Evolutionary conservation across 2,329 filamentous ascomycete genomes (phyloP).

Genomic region (Xylaria hypoxylon): DNA sequence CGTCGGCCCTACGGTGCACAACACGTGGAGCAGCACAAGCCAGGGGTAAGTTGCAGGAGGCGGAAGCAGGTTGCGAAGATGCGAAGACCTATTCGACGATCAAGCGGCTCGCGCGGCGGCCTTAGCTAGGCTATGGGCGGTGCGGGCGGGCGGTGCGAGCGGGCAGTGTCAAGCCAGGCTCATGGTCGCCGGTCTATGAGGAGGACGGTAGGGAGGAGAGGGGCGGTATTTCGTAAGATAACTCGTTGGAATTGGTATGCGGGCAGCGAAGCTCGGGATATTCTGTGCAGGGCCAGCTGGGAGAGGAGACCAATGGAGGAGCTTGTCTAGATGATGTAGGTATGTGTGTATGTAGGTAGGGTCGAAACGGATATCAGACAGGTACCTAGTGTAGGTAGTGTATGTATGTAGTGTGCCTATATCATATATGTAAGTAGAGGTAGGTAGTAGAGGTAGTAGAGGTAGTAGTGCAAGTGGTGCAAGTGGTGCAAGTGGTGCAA

Average conservation of each 20-base stretch:
- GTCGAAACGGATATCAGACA: neutral
- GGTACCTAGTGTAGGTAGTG: neutral
- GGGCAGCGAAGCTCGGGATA: constrained; percentile 44
- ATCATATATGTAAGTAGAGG: no score
- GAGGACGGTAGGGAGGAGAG: constrained; percentile 11
- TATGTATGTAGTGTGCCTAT: neutral
- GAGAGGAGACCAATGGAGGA: constrained; percentile 37
- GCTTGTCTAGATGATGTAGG: constrained; percentile 18
- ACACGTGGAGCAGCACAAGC: constrained; percentile 37
- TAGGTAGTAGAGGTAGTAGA: no score
- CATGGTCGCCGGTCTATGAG: constrained; percentile 13
- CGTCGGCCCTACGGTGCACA: constrained; percentile 33
- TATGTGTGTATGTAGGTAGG: constrained; percentile 3
- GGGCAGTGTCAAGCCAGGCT: constrained; percentile 33
- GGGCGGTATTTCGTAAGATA: constrained; percentile 27
- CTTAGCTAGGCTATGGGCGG: constrained; percentile 7
- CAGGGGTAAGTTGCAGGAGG: constrained; percentile 37
- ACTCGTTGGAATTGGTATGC: constrained; percentile 30
- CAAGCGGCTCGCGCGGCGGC: constrained; percentile 19
- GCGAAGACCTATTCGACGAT: constrained; percentile 25
- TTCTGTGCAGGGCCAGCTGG: constrained; percentile 46
- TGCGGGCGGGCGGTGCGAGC: constrained; percentile 22
- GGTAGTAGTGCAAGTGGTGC: no score
- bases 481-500: no score
- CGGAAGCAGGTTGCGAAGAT: constrained; percentile 32